phyloP scores from a whole-genome alignment of 2,329 filamentous ascomycete species.

The Fusarium sp. region DNA sequence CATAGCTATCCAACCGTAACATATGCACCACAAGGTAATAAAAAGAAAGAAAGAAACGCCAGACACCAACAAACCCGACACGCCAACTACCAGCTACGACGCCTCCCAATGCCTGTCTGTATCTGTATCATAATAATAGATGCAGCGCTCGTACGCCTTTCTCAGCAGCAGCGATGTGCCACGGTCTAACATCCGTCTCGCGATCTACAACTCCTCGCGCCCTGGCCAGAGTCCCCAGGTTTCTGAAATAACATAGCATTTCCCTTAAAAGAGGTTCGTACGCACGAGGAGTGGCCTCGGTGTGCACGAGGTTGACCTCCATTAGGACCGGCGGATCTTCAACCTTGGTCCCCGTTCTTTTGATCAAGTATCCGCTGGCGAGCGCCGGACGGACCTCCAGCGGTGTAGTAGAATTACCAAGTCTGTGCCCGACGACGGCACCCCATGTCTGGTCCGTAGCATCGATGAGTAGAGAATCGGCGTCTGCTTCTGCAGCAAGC shows the following conservation, averaged over 20 bases:
- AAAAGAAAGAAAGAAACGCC: constrained; percentile 23
- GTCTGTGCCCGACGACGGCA: constrained; percentile 73
- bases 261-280: constrained; percentile 76
- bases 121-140: constrained; percentile 65
- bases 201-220: constrained; percentile 71
- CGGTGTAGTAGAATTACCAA: constrained; percentile 68
- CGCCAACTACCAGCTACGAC: constrained; percentile 20
- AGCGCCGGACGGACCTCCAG: constrained; percentile 67
- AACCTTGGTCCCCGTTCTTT: constrained; percentile 65
- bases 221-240: constrained; percentile 74
- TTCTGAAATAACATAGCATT: constrained; percentile 75
- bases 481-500: constrained; percentile 54
- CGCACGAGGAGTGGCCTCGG: constrained; percentile 61
- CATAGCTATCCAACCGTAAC: constrained; percentile 15
- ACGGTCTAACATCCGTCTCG: constrained; percentile 73
- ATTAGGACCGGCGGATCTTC: constrained; percentile 70
- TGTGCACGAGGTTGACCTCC: constrained; percentile 72
- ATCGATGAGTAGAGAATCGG: constrained; percentile 76
- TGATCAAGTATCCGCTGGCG: constrained; percentile 73
- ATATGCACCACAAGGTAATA: constrained; percentile 20
- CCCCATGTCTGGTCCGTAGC: constrained; percentile 81
- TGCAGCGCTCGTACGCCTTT: constrained; percentile 75
- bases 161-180: constrained; percentile 79
- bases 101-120: constrained; percentile 28
- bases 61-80: constrained; percentile 20